Conservation (phyloP, 768 basidiomycete species). For the Cystofilobasidium capitatum region DNA sequence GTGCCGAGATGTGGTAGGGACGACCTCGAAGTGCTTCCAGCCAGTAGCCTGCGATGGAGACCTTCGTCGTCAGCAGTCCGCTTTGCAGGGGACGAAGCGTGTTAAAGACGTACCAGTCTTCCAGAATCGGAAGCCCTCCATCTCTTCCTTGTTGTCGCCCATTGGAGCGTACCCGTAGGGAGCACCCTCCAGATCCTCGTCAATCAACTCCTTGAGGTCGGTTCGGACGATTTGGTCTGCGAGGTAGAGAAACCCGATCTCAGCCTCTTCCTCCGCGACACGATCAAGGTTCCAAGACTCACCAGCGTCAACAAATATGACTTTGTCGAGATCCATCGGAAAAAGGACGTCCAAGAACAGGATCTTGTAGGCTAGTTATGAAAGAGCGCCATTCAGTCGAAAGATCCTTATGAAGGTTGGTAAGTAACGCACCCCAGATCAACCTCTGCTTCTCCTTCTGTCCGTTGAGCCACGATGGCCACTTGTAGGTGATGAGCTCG, state of each 20-base stretch:
- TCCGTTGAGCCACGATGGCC: slow-evolving; percentile 94
- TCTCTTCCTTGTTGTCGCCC: slow-evolving; percentile 87
- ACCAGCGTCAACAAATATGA: slow-evolving; percentile 91
- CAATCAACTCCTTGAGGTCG: slow-evolving; percentile 90
- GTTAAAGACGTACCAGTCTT: slow-evolving; percentile 57
- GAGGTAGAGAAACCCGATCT: too few species aligned
- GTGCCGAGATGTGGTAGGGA: slow-evolving; percentile 95
- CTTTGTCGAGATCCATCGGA: slow-evolving; percentile 97
- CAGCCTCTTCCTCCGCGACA: neutral
- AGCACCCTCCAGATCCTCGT: slow-evolving; percentile 80
- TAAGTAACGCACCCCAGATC: slow-evolving; percentile 60
- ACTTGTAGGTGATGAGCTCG: slow-evolving; percentile 96
- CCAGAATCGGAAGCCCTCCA: slow-evolving; percentile 99
- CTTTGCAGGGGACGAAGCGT: neutral
- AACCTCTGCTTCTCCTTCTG: slow-evolving; percentile 97
- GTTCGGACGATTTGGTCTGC: slow-evolving; percentile 67
- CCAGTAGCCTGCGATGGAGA: slow-evolving; percentile 43
- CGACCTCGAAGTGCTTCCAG: slow-evolving; percentile 68
- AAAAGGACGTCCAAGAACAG: slow-evolving; percentile 97
- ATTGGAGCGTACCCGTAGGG: slow-evolving; percentile 96
- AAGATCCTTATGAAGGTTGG: neutral
- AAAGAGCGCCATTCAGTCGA: neutral
- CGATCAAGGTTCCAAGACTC: neutral
- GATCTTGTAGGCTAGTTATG: slow-evolving; percentile 69
- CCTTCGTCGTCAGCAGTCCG: neutral